These are phyloP conservation scores for Debaryomyces udenii DNA, from an alignment of 1,139 yeast species.

Conservation along the genomic window DNA sequence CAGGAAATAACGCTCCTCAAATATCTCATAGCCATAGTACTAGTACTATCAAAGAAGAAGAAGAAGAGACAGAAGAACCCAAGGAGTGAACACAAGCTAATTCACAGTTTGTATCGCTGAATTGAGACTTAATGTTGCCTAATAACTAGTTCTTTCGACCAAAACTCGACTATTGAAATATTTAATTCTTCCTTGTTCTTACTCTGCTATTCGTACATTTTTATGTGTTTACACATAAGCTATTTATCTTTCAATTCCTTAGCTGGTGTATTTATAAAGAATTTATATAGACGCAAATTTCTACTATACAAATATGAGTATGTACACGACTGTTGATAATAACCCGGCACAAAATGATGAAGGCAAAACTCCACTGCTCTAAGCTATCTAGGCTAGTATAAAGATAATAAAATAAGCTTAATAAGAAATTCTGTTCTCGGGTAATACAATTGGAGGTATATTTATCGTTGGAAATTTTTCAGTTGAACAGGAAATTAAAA, in stretches of 20 bases:
- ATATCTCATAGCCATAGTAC: conserved; percentile 34
- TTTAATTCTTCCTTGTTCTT: no score
- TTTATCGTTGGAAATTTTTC: conserved; percentile 1
- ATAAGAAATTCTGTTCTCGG: no score
- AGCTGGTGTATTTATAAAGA: conserved; percentile 2
- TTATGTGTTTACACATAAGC: background rate
- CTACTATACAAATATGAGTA: conserved; percentile 3
- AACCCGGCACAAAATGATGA: conserved; percentile 7
- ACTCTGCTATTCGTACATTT: background rate
- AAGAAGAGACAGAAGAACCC: conserved; percentile 37
- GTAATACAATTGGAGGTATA: no score
- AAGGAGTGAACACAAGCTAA: background rate
- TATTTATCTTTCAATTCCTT: conserved; percentile 6
- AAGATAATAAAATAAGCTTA: background rate
- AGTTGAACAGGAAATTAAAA: conserved; percentile 1
- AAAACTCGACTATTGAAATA: no score
- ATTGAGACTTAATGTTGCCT: no score
- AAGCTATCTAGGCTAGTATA: background rate
- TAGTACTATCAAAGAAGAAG: conserved; percentile 45
- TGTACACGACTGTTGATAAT: conserved; percentile 2
- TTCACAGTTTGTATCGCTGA: no score
- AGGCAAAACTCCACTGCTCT: conserved; percentile 4
- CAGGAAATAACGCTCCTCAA: conserved; percentile 10
- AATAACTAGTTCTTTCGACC: no score
- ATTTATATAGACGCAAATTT: no score